A percentile compares a stretch with the other conserved stretches of the same genome.
Conservation (phyloP, 1,284 basidiomycete species). For the Ustilago curta region DNA sequence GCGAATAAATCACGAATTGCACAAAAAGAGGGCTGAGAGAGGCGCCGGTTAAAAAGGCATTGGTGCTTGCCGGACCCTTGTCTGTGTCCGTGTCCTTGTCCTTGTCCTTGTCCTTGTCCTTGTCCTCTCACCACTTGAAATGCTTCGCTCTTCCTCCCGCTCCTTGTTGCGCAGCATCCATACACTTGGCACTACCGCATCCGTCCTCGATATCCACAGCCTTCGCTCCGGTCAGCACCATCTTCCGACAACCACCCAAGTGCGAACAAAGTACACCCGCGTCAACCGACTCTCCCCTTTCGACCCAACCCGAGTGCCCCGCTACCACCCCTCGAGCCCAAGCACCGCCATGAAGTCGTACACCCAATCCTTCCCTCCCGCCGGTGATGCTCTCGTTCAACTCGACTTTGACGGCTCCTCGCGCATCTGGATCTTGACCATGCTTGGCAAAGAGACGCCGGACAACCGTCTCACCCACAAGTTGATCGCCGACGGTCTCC, state of each 20-base stretch:
- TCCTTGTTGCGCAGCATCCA: conserved; percentile 9
- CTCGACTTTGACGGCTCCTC: conserved; percentile 40
- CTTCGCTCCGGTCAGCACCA: not conserved
- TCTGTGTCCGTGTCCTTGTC: too few relatives aligned
- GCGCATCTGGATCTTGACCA: conserved; percentile 55
- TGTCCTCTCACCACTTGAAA: too few relatives aligned
- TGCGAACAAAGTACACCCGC: not conserved
- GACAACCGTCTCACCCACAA: conserved; percentile 79
- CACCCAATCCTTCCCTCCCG: conserved; percentile 28
- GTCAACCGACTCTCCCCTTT: conserved; percentile 1
- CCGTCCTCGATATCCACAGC: not conserved
- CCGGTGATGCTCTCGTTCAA: conserved; percentile 18
- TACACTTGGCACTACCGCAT: not conserved
- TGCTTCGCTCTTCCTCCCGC: conserved; percentile 10
- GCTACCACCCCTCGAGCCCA: conserved; percentile 12
- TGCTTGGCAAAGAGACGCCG: conserved; percentile 65
- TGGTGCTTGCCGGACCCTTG: not conserved
- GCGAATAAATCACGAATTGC: not conserved
- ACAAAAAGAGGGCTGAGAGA: not conserved
- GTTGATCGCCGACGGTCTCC: conserved; percentile 75
- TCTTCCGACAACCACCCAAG: not conserved
- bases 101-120: too few relatives aligned
- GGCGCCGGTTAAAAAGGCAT: conserved; percentile 2
- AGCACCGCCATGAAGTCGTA: conserved; percentile 33
- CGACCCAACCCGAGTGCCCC: conserved; percentile 19